Conservation (phyloP, 768 basidiomycete species). For the Austroboletus festivus region DNA sequence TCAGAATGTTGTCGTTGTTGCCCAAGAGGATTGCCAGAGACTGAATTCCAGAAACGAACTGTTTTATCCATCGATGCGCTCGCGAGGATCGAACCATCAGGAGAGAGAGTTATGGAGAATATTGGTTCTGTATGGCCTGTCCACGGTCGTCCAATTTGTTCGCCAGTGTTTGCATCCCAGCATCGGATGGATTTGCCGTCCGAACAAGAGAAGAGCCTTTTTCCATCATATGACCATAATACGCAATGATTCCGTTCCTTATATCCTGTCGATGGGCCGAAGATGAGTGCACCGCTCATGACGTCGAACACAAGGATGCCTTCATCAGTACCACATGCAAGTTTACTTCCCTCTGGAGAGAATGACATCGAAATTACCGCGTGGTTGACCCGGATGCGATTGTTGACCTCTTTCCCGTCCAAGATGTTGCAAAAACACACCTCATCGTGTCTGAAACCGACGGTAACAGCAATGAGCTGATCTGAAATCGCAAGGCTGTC, state of each 20-base stretch:
- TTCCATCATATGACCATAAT: background rate
- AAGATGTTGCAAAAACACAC: background rate
- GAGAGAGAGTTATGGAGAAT: background rate
- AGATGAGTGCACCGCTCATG: background rate
- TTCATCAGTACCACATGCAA: background rate
- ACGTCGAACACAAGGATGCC: background rate
- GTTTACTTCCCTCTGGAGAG: background rate
- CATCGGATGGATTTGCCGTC: background rate
- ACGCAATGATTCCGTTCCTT: too few relatives aligned
- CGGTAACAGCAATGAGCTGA: background rate
- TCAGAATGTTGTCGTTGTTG: background rate
- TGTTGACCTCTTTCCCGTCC: background rate
- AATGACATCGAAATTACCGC: background rate
- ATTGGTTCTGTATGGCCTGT: background rate
- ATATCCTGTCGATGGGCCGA: background rate
- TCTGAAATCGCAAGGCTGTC: background rate
- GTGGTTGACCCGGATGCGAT: background rate
- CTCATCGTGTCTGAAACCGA: background rate
- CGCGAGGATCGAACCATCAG: conserved; percentile 5
- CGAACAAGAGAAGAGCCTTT: background rate
- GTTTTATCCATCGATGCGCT: conserved; percentile 5
- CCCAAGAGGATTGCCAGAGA: background rate
- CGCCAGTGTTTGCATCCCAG: background rate
- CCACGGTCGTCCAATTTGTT: background rate
- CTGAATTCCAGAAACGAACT: conserved; percentile 8